Percentiles rank a stretch among this genome's conserved stretches.
These are phyloP conservation scores for Fagopyrum homotropicum DNA, from an alignment of 148 eudicot genomes.

Conservation along the genomic window DNA sequence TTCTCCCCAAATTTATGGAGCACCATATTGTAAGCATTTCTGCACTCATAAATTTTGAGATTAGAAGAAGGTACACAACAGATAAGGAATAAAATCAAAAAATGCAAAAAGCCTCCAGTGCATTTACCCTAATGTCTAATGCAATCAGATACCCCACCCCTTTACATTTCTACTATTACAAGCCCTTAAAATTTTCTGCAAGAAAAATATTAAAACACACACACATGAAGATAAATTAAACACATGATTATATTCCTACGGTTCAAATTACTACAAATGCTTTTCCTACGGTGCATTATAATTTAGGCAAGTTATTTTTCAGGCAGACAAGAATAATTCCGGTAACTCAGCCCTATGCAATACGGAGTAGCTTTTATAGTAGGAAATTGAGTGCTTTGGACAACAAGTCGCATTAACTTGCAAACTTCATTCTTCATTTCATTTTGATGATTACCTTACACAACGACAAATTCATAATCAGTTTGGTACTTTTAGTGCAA, in stretches of 20 bases:
- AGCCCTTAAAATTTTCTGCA: not conserved
- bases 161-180: not conserved
- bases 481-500: not conserved
- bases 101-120: not conserved
- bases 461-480: not conserved
- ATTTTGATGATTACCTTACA: not conserved
- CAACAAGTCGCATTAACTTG: not conserved
- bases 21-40: slow-evolving; percentile 91
- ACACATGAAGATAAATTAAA: not conserved
- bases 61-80: slow-evolving; percentile 6
- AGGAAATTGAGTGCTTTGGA: not conserved
- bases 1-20: slow-evolving; percentile 75
- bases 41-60: slow-evolving; percentile 19
- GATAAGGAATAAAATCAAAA: not conserved
- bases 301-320: not conserved
- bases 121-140: not conserved
- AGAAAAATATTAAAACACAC: not conserved
- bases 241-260: not conserved
- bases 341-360: not conserved
- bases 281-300: not conserved
- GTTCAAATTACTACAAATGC: not conserved
- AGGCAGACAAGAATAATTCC: not conserved
- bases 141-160: not conserved
- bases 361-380: not conserved
- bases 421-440: not conserved